Evolutionary conservation across 2,329 filamentous ascomycete genomes (phyloP).

Genomic region (Fusarium subglutinans): DNA sequence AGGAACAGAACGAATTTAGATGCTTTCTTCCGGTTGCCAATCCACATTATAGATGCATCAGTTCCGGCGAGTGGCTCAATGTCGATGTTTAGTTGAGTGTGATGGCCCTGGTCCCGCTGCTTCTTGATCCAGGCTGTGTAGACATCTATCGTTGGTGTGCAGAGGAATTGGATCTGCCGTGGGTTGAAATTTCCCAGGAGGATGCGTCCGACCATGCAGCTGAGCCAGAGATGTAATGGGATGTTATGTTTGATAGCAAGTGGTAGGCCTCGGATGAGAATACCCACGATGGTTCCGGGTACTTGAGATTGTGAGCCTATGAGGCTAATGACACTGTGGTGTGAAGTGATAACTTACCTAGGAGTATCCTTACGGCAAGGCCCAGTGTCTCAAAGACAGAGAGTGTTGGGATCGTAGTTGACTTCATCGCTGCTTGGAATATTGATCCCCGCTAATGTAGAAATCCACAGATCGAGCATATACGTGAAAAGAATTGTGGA

Average conservation of each 20-base stretch:
- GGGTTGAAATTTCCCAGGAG: neutral
- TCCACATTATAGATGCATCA: neutral
- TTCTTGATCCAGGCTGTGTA: neutral
- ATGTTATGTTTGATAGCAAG: neutral
- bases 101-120: neutral
- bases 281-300: neutral
- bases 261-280: neutral
- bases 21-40: neutral
- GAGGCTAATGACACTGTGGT: fast-evolving
- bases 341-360: fast-evolving
- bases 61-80: fast-evolving
- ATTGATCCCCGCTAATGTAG: fast-evolving
- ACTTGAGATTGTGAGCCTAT: neutral
- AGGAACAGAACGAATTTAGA: neutral
- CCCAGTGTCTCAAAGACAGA: neutral
- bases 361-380: neutral
- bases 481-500: too few species aligned
- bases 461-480: too few species aligned
- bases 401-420: neutral
- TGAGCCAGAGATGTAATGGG: neutral
- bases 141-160: neutral
- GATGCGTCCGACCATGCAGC: neutral
- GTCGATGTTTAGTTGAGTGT: neutral
- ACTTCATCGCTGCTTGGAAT: neutral
- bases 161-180: neutral